These are phyloP conservation scores for Ustilago cynodontis DNA, from an alignment of 1,284 basidiomycete species.

Conservation along the genomic window DNA sequence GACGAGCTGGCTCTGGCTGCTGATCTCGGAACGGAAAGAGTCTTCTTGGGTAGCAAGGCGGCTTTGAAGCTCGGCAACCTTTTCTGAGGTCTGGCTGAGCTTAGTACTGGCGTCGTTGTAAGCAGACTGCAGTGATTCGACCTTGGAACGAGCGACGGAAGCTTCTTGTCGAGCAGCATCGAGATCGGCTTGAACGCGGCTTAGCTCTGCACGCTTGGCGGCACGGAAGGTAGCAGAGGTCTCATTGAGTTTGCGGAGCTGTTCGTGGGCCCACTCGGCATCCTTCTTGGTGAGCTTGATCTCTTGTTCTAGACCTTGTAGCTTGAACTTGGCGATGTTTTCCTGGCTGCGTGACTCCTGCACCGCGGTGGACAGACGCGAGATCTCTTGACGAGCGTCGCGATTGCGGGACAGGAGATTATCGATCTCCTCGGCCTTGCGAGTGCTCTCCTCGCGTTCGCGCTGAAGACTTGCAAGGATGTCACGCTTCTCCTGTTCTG, in stretches of 20 bases:
- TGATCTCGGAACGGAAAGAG: slow-evolving; percentile 80
- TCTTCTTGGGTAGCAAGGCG: slow-evolving; percentile 83
- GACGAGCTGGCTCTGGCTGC: slow-evolving; percentile 79
- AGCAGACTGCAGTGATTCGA: slow-evolving; percentile 79
- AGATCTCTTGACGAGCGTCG: slow-evolving; percentile 59
- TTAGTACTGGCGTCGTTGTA: slow-evolving; percentile 78
- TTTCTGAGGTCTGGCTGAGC: slow-evolving; percentile 78
- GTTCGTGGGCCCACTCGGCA: slow-evolving; percentile 74
- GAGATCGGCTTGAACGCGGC: slow-evolving; percentile 79
- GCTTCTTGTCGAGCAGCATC: slow-evolving; percentile 78
- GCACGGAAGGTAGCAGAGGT: slow-evolving; percentile 47
- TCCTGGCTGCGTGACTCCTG: slow-evolving; percentile 59
- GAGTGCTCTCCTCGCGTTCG: slow-evolving; percentile 60
- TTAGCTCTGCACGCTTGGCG: slow-evolving; percentile 76
- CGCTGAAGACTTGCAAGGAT: slow-evolving; percentile 64
- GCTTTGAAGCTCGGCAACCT: slow-evolving; percentile 79
- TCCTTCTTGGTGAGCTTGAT: slow-evolving; percentile 80
- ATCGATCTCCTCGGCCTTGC: slow-evolving; percentile 61
- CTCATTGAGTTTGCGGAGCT: slow-evolving; percentile 60
- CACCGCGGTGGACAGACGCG: slow-evolving; percentile 52
- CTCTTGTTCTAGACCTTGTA: slow-evolving; percentile 83
- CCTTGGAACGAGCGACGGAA: slow-evolving; percentile 76
- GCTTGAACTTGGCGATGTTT: slow-evolving; percentile 75
- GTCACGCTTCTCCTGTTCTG: slow-evolving; percentile 66
- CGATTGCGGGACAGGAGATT: slow-evolving; percentile 46